Evolutionary conservation across 768 basidiomycete species (phyloP), one percentile per base, ranked within the genome.

Genomic region (Lanmaoa rubissima): DNA sequence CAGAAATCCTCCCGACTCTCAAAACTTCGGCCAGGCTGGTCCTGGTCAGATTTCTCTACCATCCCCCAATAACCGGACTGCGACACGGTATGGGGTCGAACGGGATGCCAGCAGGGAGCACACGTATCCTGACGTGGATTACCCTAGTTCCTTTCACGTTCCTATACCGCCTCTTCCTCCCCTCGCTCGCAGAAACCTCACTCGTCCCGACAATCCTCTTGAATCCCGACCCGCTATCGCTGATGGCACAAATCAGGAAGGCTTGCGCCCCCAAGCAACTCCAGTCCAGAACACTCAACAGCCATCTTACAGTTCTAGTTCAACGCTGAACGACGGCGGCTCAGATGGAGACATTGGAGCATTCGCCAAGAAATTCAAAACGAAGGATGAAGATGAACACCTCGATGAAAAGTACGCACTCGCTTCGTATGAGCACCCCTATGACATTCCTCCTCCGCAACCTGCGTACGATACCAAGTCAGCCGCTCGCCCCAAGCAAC

Each of bases 401-500:
- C 54, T 66, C n/a, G 65, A 77, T 52, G 67, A 72, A 57, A 77
- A 72, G 64, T 82, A 75, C 54, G 76, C 82, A 1, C 66, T 84
- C 44, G 80, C 83, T 17, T 83, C 84, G 4, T 81, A 83, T 70
- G 73, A 77, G 48, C 84, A 87, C 58, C 84, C 85, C 11, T 79
- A 85, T 59, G 82, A 85, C 45, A 85, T 88, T 41, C 73, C 72
- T 17, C 76, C 83, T 2, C 87, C 86, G 3, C 67, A 72, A 39
- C 69, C 72, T 53, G 76, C 74, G 4, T 80, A 82, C 58, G 54
- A 71, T 43, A 50, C 43, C 65, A 67, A 53, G 12, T 50, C 32
- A 6, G 52, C 19, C 21, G 31, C 48, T 1, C 65, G 54, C 12
- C 45, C 36, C 9, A 65, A 54, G 44, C 62, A 58, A 31, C 41